phyloP scores from a whole-genome alignment of 306 rosid species.

The Cucumis melo region DNA sequence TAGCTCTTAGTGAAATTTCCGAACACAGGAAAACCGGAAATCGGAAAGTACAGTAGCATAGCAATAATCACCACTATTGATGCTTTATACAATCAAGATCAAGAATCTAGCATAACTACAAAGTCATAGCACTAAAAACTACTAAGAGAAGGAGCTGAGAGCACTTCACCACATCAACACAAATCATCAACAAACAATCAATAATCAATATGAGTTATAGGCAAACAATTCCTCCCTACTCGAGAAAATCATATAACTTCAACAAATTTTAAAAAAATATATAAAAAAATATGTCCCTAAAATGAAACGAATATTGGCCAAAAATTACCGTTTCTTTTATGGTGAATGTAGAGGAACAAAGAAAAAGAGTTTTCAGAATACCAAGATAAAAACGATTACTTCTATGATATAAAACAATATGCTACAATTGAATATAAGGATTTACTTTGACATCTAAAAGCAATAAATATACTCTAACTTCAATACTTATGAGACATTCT shows the following conservation, averaged over 20 bases:
- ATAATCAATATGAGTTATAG: neutral
- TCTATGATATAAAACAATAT: neutral
- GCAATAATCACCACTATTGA: neutral
- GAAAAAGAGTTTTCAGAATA: neutral
- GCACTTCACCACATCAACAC: neutral
- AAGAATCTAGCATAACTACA: neutral
- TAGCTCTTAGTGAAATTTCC: neutral
- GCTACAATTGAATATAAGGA: neutral
- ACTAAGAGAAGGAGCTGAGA: neutral
- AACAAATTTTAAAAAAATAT: neutral
- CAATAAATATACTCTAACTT: neutral
- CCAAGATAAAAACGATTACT: neutral
- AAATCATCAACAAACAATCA: neutral
- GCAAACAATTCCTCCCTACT: neutral
- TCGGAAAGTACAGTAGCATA: neutral
- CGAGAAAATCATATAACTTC: neutral
- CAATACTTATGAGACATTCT: neutral
- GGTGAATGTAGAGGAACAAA: neutral
- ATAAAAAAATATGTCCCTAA: neutral
- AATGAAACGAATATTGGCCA: neutral
- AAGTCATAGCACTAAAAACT: neutral
- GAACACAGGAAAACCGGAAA: neutral
- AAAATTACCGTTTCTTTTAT: neutral
- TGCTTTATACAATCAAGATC: neutral
- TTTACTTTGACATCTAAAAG: slow-evolving; percentile 5